Conservation (phyloP, 768 basidiomycete species). For the Mycena metata region DNA sequence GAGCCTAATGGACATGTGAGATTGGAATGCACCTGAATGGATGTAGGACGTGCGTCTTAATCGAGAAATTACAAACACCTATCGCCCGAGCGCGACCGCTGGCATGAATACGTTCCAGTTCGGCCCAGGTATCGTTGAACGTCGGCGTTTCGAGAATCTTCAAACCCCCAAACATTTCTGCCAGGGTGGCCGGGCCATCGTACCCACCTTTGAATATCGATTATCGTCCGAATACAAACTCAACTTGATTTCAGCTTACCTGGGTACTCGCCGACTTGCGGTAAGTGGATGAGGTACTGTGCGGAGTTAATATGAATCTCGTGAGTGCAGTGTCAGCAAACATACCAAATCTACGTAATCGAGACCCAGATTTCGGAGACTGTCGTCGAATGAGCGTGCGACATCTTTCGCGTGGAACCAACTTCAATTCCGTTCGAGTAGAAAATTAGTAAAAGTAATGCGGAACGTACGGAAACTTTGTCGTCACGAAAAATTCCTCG, state of each 20-base stretch:
- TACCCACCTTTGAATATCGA: conserved; percentile 27
- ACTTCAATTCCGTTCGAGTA: conserved; percentile 35
- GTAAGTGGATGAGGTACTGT: conserved; percentile 68
- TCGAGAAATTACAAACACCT: conserved; percentile 72
- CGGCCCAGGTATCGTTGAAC: conserved; percentile 63
- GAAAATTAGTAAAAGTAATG: conserved; percentile 46
- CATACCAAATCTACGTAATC: conserved; percentile 65
- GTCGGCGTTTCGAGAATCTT: conserved; percentile 48
- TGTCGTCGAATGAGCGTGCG: conserved; percentile 56
- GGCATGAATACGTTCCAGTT: conserved; percentile 63
- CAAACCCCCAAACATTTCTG: conserved; percentile 45
- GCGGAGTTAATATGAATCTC: background rate
- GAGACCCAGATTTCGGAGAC: conserved; percentile 54
- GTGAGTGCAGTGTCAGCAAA: background rate
- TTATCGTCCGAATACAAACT: background rate
- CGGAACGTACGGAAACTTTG: conserved; percentile 57
- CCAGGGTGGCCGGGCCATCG: conserved; percentile 44
- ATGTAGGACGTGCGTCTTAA: conserved; percentile 59
- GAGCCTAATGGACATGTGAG: conserved; percentile 41
- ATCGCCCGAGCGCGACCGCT: conserved; percentile 64
- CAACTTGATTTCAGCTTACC: conserved; percentile 33
- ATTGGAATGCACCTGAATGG: no score
- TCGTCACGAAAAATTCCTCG: conserved; percentile 63
- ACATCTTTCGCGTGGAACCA: conserved; percentile 57
- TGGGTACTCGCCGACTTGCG: conserved; percentile 53